Evolutionary conservation across 1,284 basidiomycete species (phyloP), one percentile per base, ranked within the genome.

Genomic region (Trichosporon sp.): DNA sequence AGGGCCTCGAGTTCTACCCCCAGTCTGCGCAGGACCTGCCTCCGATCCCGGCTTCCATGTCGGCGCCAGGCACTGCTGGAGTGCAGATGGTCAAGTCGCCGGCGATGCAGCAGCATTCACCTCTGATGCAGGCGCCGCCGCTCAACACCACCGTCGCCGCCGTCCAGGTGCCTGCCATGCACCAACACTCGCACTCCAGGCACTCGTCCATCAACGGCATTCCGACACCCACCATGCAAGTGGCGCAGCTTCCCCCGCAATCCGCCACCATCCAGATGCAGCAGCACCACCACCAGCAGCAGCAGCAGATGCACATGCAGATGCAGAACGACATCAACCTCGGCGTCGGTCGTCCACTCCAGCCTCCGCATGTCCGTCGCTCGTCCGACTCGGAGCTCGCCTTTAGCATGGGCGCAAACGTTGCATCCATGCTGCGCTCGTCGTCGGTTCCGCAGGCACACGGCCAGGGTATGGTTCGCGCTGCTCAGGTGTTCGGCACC

Each of bases 361-460:
- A 46, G 21, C 56, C 59, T 0, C 56, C 66, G 1, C 66, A 68
- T 36, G 33, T 56, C 16, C 66, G 66, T 34, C 59, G 66, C 3
- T 68, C 66, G 4, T 65, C 63, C 10, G 66, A 68, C 62, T 60
- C 64, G 14, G 66, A 68, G 60, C 66, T 68, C 6, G 66, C 66
- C 21, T 65, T 68, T 27, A 59, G 57, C 27, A 62, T 60, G 37
- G 61, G 61, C 27, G 40, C 49, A n/a, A 61, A 62, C 32, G 56
- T 68, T 14, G 58, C 62, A 13, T 54, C 64, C 23, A 68, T 68
- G 66, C 63, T 65, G n/a, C 66, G 66, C 10, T 68, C 66, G 2
- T 57, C 66, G n/a, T 65, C 64, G 21, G 66, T 65, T 1, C 66
- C 66, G 5, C 64, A 68, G 58, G 60, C 58, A 5, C 52, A 59